A percentile compares a stretch with the other conserved stretches of the same genome.
Conservation (phyloP, 1,284 basidiomycete species). For the Ceraceosorus bombacis region DNA sequence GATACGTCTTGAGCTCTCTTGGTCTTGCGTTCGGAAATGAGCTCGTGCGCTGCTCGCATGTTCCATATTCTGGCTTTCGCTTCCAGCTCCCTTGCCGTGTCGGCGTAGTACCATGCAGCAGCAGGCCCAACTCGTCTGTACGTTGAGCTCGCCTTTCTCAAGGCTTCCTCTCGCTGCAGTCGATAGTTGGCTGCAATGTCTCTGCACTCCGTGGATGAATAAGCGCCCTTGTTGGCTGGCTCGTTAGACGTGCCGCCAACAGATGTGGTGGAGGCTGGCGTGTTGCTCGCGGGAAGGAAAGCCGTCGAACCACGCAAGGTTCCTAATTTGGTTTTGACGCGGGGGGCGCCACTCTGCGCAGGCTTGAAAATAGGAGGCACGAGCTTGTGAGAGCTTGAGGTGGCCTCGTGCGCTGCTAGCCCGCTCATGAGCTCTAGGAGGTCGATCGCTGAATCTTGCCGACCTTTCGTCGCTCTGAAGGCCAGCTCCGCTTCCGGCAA, state of each 20-base stretch:
- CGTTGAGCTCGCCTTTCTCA: conserved; percentile 36
- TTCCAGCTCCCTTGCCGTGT: conserved; percentile 46
- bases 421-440: conserved; percentile 29
- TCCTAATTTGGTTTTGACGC: no score
- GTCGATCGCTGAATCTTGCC: conserved; percentile 40
- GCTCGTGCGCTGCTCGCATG: conserved; percentile 39
- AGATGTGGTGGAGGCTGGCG: no score
- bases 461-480: conserved; percentile 34
- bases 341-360: no score
- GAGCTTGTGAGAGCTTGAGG: no score
- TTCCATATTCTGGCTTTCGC: conserved; percentile 45
- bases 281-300: no score
- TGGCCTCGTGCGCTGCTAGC: no score
- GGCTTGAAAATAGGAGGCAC: no score
- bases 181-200: conserved; percentile 36
- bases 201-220: conserved; percentile 1
- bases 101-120: conserved; percentile 42
- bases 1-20: neutral
- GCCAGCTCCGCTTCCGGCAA: conserved; percentile 16
- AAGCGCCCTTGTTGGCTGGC: neutral
- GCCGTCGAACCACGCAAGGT: no score
- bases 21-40: conserved; percentile 40
- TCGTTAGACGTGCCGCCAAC: no score
- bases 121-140: conserved; percentile 21
- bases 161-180: conserved; percentile 39